Evolutionary conservation across 495 filamentous ascomycete species (phyloP), one percentile per base, ranked within the genome.

Genomic region (Ramalina intermedia): DNA sequence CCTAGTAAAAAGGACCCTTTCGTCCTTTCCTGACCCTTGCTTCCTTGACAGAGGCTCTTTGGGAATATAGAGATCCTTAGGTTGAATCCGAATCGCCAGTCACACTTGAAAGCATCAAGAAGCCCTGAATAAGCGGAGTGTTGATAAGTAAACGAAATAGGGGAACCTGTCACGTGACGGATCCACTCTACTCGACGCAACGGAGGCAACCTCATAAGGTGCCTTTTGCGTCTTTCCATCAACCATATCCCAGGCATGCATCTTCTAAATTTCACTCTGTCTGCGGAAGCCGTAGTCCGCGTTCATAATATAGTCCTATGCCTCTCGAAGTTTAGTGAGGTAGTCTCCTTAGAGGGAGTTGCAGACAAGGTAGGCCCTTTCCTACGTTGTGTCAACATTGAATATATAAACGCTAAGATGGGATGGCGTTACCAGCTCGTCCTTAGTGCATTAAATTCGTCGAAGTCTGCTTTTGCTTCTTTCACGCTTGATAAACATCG

Each of bases 241-340:
- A 7, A 33, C 1, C 7, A 33, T 11, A 9, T 9, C 8, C 29
- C 37, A 21, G 27, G 16, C 24, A 90, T 87, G 84, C 70, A 81
- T 7, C 70, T 77, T n/a, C 63, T 95, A 18, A 79, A 76, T 41
- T 88, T 96, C 55, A 84, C 85, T 0, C 68, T 98, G 35, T 76
- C 70, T 41, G 85, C 88, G 29, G 75, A 82, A 45, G 83, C 83
- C 8, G 71, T 90, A 18, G 68, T 75, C 24, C 75, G 74, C 47
- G 64, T 98, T 16, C 86, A 96, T 57, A 87, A 96, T 63, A 73
- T 78, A 9, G 72, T 98, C n/a, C 65, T 77, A 44, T 96, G 91
- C 63, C 75, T 98, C 24, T 73, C 79, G 42, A 96, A 91, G 67
- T 96, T 96, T 71, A 86, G 83, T 60, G 91, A 98, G 53, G 80